Evolutionary conservation across 2,329 filamentous ascomycete species (phyloP), one percentile per base, ranked within the genome.

Genomic region (Hypoxylon sp.): DNA sequence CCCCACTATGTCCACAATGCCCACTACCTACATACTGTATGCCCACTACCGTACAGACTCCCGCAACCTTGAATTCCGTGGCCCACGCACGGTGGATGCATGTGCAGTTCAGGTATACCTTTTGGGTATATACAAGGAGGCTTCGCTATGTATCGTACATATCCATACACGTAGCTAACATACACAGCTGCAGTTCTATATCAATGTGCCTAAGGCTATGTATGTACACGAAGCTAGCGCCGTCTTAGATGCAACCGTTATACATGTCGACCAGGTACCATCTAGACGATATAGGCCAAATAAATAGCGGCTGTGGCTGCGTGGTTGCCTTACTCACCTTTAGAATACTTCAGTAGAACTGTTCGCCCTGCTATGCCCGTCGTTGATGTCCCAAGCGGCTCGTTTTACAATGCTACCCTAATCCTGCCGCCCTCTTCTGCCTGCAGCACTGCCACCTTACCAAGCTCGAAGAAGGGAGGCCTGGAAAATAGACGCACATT

Each of bases 311-410:
- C 32, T 23, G 14, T 56, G 36, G 50, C 48, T 55, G 64, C 67
- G 67, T 70, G 67, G 67, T 67, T 63, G 63, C 60, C 67, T 65
- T 56, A 51, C 21, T 17, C 32, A 25, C 63, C 64, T 67, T 19
- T 67, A 57, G 57, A 67, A 61, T 51, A 43, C 60, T 53, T 49
- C 60, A 41, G 48, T 53, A 45, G 53, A 48, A 9, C 32, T 25
- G 58, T 63, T 32, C 60, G 67, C 67, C 67, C 59, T 65, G 48
- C 56, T 60, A 46, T 65, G 58, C 50, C 19, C 30, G 63, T 59
- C 19, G 34, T 46, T 67, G 46, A 34, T 53, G 34, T 45, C 32
- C 52, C 30, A 34, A 55, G 62, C 57, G 49, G 66, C 62, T 68
- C 57, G 48, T 58, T 59, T 30, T 43, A 41, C 49, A 61, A 53